Base-by-base conservation (phyloP, 352 stramenopile genomes). In the Phytophthora pisi region DNA sequence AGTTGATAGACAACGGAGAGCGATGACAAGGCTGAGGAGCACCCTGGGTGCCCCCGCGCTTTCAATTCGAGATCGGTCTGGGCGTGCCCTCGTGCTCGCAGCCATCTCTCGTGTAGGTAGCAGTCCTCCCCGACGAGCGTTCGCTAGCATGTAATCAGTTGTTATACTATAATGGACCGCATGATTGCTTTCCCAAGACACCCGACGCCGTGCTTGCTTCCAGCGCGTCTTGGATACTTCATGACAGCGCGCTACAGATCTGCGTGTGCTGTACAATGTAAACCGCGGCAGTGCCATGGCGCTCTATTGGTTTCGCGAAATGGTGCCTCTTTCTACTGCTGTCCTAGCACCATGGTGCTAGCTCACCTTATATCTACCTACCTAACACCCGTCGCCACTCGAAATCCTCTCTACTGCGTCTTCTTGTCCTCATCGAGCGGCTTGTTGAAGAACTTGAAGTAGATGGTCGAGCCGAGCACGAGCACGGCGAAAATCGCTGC, bases 401-500 rank as follows among this genome's bases (percentile, higher is more conserved):
- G 38, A 20, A 51, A 18, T 9, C 54, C 46, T 66, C 53, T 77
- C 53, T 77, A 79, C 53, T 79, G 61, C 34, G 59, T 66, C 62
- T 82, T 82, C 70, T 77, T 79, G 34, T 77, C 73, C 6, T 64
- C 45, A 16, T 71, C 49, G 15, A 64, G 59, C 53, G 61, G 23
- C 65, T 89, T 84, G 78, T 89, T 90, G 47, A 92, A 76, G 51
- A 83, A 87, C 51, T 75, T 75, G 59, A 97, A 97, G 75, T 97
- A 97, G 50, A 96, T 79, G 7, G 84, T 86, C 34, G 87, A 92
- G 47, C 88, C 88, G 20, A 89, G 72, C n/a, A 91, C 61, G 13
- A 96, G 56, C n/a, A 97, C 57, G 3, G 71, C 56, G 47, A 93
- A 88, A 51, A 93, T 89, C 13, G 92, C 59, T 16, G 77, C 78